Conservation (phyloP, 805 yeast species). For the Candida easanensis region DNA sequence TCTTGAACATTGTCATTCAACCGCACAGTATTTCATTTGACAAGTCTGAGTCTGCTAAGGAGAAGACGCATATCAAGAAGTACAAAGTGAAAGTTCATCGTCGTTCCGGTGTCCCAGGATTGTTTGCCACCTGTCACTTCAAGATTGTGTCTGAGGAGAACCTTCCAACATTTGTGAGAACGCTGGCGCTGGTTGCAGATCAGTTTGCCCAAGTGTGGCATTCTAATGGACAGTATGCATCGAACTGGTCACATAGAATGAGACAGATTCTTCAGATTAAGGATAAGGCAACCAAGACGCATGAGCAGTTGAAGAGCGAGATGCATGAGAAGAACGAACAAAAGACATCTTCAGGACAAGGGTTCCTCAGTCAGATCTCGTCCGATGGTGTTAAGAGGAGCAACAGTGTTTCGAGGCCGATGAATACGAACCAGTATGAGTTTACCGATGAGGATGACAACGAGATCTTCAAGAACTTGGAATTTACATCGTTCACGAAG, state of each 20-base stretch:
- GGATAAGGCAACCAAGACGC: conserved; percentile 27
- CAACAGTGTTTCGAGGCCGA: conserved; percentile 15
- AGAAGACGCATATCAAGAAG: conserved; percentile 30
- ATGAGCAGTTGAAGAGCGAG: conserved; percentile 14
- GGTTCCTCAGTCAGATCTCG: conserved; percentile 24
- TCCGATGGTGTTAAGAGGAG: conserved; percentile 12
- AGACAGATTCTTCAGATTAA: conserved; percentile 45
- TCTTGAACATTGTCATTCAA: conserved; percentile 72
- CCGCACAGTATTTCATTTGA: conserved; percentile 45
- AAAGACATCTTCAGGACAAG: conserved; percentile 21
- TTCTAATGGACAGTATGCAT: conserved; percentile 49
- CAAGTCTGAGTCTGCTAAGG: conserved; percentile 10
- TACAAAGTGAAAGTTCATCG: conserved; percentile 65
- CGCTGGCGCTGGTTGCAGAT: conserved; percentile 60
- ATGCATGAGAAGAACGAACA: conserved; percentile 6
- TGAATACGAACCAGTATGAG: conserved; percentile 21
- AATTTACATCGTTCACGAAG: conserved; percentile 28
- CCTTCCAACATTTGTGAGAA: conserved; percentile 63
- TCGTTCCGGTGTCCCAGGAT: conserved; percentile 69
- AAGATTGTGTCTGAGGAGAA: conserved; percentile 62
- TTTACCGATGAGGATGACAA: conserved; percentile 24
- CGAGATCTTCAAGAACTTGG: conserved; percentile 25
- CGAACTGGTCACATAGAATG: conserved; percentile 68
- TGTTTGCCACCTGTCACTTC: conserved; percentile 72
- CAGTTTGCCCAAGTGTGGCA: conserved; percentile 80